Base-by-base conservation (phyloP, 371 early-diverging fungal genomes). In the Mucor mucedo region DNA sequence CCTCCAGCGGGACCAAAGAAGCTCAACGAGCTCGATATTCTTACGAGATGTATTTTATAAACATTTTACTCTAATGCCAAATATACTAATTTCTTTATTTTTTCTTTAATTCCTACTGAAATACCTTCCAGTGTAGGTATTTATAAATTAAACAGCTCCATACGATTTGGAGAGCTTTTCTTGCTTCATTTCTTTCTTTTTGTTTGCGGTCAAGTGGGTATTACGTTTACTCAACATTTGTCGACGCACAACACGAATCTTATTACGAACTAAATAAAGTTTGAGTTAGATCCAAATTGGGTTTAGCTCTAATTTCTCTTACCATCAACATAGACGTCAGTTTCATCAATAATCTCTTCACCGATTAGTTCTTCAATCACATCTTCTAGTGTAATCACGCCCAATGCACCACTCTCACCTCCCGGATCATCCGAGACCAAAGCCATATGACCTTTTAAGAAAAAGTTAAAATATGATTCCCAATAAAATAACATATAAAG, bases 361-460 rank as follows among this genome's bases (percentile, higher is more conserved):
- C 93, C 93, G 71, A 98, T 90, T n/a, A 97, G 76, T 77, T 97
- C 98, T 75, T 98, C 98, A 65, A 98, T 94, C 10, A 98, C 94
- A 72, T 98, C 98, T 70, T 98, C 98, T 35, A 97, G 76, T 0
- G 98, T 98, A 49, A 98, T 91, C 8, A 97, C 93, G 7, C 98
- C 98, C n/a, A 97, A 71, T 4, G 89, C 79, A 33, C 76, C 78
- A 32, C 72, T 70, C 53, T 71, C 66, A 55, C 77, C 71, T 27
- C 78, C 79, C 45, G 84, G 76, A 55, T 87, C 80, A 13, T 83
- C 82, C 0, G 89, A 87, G 10, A 92, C 91, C n/a, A 90, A 72
- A 1, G 91, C 88, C 85, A 88, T 87, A 65, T 89, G 90, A 58
- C 85, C 82, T 77, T 13, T 33, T 8, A 33, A 59, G 10, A 62